Conservation (phyloP, 805 yeast species). For the Dipodascopsis uninucleata region DNA sequence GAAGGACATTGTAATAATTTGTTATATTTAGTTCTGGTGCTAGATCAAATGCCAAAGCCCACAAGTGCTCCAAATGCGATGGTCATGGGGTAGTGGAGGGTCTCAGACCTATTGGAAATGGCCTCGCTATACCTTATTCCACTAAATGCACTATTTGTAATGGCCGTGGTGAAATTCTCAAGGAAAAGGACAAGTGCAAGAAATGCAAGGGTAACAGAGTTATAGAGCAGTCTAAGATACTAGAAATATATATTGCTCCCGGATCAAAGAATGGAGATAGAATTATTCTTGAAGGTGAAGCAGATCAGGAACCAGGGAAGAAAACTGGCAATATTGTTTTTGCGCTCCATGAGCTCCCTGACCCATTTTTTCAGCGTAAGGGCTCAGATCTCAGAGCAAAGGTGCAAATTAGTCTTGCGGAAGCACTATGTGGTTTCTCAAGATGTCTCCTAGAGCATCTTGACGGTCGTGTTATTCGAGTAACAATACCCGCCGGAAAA, state of each 20-base stretch:
- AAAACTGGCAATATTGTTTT: constrained; percentile 75
- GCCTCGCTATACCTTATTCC: constrained; percentile 61
- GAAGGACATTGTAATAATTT: not conserved
- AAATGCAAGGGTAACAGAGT: constrained; percentile 65
- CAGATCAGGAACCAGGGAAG: constrained; percentile 73
- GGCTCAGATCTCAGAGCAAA: constrained; percentile 63
- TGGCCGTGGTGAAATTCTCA: constrained; percentile 61
- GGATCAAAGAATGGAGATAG: constrained; percentile 65
- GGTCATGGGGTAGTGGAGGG: constrained; percentile 66
- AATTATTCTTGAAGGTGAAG: constrained; percentile 59
- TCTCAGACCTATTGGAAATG: constrained; percentile 66
- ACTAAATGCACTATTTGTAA: constrained; percentile 64
- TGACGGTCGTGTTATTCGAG: constrained; percentile 65
- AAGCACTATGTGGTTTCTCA: constrained; percentile 79
- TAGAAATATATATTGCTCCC: constrained; percentile 71
- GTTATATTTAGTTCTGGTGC: constrained; percentile 50
- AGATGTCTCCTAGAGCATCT: constrained; percentile 63
- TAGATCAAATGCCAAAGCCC: constrained; percentile 52
- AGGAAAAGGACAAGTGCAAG: constrained; percentile 71
- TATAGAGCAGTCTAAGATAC: constrained; percentile 59
- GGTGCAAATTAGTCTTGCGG: constrained; percentile 62
- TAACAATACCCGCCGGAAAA: constrained; percentile 70
- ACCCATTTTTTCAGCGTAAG: constrained; percentile 51
- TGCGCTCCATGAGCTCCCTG: constrained; percentile 50
- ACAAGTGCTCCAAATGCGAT: constrained; percentile 61